A percentile compares a stretch with the other conserved stretches of the same genome.
Evolutionary conservation across 768 basidiomycete genomes (phyloP).

Genomic region (Hebeloma cylindrosporum): DNA sequence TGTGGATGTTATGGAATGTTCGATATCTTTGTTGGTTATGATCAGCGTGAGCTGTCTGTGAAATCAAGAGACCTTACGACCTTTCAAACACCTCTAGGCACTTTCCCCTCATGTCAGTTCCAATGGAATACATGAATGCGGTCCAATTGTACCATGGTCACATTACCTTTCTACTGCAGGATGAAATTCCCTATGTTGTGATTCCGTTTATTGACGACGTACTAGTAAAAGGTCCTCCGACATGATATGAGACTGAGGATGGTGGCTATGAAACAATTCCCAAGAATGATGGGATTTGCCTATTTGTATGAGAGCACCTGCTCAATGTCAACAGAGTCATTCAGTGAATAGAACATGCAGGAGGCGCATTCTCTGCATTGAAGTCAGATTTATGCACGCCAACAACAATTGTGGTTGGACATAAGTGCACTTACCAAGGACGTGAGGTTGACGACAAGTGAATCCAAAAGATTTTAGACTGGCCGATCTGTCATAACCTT

Average conservation of each 20-base stretch:
- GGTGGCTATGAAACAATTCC: conserved; percentile 23
- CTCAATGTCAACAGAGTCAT: conserved; percentile 35
- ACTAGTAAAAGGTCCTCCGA: conserved; percentile 23
- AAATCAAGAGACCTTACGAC: conserved; percentile 34
- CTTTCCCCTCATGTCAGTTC: conserved; percentile 24
- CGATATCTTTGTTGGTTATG: conserved; percentile 34
- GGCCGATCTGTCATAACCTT: conserved; percentile 21
- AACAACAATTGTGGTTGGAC: conserved; percentile 20
- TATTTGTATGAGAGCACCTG: conserved; percentile 41
- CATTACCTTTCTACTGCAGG: conserved; percentile 7
- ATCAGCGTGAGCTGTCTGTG: conserved; percentile 27
- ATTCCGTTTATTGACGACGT: conserved; percentile 22
- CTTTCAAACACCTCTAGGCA: conserved; percentile 23
- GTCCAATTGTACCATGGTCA: conserved; percentile 18
- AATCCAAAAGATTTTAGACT: conserved; percentile 20
- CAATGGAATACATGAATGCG: conserved; percentile 39
- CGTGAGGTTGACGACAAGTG: conserved; percentile 22
- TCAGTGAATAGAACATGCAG: conserved; percentile 34
- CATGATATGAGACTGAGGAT: conserved; percentile 23
- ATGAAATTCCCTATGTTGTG: conserved; percentile 16
- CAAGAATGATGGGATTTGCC: conserved; percentile 27
- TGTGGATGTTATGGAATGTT: conserved; percentile 18
- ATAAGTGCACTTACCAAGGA: conserved; percentile 29
- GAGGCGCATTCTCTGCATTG: conserved; percentile 30
- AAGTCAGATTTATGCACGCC: conserved; percentile 23